Percentiles rank a stretch among this genome's conserved stretches.
These are phyloP conservation scores for Calonectria hawksworthii DNA, from an alignment of 2,329 filamentous ascomycete species.

Conservation along the genomic window DNA sequence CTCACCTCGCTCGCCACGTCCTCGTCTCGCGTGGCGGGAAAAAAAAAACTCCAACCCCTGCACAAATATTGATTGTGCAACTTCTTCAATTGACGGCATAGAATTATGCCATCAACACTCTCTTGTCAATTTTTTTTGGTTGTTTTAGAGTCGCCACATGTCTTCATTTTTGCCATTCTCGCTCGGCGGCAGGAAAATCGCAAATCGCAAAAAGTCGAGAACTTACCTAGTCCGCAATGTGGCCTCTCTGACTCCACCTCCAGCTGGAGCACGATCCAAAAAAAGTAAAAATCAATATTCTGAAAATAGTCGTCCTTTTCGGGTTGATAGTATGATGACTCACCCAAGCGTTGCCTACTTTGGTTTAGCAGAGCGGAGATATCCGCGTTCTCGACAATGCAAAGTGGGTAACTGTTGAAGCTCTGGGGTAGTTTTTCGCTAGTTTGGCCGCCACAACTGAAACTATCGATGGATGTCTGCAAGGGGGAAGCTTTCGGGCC, in stretches of 20 bases:
- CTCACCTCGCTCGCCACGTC: too few relatives aligned
- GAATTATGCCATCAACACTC: neutral
- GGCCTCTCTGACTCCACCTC: neutral
- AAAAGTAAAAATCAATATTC: neutral
- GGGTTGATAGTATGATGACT: neutral
- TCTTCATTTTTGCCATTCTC: neutral
- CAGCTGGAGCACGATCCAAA: neutral
- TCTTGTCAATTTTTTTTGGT: too few relatives aligned
- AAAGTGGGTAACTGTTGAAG: neutral
- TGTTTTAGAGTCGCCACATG: too few relatives aligned
- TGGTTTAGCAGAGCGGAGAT: neutral
- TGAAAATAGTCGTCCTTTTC: neutral
- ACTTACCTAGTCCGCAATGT: neutral
- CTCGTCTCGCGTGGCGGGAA: too few relatives aligned
- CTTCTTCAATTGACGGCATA: neutral
- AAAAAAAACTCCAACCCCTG: neutral
- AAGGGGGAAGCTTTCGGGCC: neutral
- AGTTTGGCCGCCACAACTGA: neutral
- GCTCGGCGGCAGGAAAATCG: neutral
- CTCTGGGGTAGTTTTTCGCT: neutral
- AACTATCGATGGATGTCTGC: neutral
- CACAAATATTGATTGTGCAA: neutral
- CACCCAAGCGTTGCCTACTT: neutral
- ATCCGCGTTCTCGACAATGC: neutral
- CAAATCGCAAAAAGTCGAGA: neutral